A percentile compares a stretch with the other conserved stretches of the same genome.
These are phyloP conservation scores for Brassica juncea DNA, from an alignment of 345 rosid species.

Conservation along the genomic window DNA sequence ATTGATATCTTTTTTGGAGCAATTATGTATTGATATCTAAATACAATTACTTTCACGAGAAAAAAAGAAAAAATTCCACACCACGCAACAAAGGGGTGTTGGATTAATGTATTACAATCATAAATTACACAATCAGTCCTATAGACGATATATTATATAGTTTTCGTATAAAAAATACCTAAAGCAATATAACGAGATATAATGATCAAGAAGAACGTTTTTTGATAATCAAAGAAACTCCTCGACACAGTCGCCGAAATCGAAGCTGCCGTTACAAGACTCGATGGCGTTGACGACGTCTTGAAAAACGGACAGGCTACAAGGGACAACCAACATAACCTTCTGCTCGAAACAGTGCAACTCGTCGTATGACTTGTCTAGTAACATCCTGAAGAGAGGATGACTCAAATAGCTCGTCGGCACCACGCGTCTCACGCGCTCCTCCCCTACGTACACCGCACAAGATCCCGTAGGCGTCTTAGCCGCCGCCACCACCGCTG, in stretches of 20 bases:
- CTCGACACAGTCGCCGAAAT: constrained; percentile 67
- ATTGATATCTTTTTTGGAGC: not conserved
- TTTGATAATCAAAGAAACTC: constrained; percentile 54
- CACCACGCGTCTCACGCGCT: constrained; percentile 61
- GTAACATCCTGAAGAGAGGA: constrained; percentile 77
- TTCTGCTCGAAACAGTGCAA: constrained; percentile 56
- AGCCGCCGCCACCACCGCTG: not conserved
- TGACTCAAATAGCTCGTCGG: constrained; percentile 75
- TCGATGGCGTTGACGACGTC: constrained; percentile 69
- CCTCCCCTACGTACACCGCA: constrained; percentile 80
- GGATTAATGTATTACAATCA: constrained; percentile 8
- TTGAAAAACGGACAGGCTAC: constrained; percentile 66
- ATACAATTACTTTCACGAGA: constrained; percentile 13
- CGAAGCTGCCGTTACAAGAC: constrained; percentile 67
- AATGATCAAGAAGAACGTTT: not conserved
- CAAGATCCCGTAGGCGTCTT: constrained; percentile 73
- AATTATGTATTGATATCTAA: not conserved
- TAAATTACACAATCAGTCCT: constrained; percentile 23
- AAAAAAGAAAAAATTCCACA: constrained; percentile 1
- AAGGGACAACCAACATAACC: constrained; percentile 70
- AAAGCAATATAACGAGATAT: not conserved
- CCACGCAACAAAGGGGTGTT: constrained; percentile 39
- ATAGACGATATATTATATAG: not conserved
- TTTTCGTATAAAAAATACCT: not conserved
- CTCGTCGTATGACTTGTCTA: constrained; percentile 76